Percentiles rank a stretch among this genome's conserved stretches.
These are phyloP conservation scores for Paxillus rubicundulus DNA, from an alignment of 768 basidiomycete genomes.

Conservation along the genomic window DNA sequence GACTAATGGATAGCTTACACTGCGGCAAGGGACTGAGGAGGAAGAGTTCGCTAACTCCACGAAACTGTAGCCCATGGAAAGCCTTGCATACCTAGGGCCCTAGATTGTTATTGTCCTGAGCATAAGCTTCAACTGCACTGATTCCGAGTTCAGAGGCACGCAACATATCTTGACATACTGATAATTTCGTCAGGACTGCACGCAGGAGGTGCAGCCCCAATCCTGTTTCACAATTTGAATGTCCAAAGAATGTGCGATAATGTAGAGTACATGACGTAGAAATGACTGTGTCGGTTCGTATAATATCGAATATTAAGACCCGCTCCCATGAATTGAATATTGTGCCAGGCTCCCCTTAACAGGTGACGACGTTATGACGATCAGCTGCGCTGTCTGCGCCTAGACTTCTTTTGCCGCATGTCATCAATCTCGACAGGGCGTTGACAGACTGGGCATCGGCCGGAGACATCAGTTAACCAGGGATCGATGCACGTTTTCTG, in stretches of 20 bases:
- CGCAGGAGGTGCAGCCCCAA: conserved; percentile 22
- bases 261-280: conserved; percentile 21
- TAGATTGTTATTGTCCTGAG: too few species aligned
- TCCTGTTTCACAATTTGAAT: background rate
- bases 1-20: conserved; percentile 11
- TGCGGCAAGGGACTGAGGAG: background rate
- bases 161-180: too few species aligned
- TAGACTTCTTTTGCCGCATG: conserved; percentile 33
- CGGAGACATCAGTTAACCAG: conserved; percentile 83
- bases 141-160: background rate
- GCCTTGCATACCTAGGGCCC: too few species aligned
- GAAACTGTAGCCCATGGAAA: too few species aligned
- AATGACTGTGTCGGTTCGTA: conserved; percentile 24
- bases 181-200: too few species aligned
- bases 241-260: conserved; percentile 24
- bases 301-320: conserved; percentile 32
- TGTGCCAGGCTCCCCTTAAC: conserved; percentile 15
- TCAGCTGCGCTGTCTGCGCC: conserved; percentile 23
- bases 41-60: conserved; percentile 5
- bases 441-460: conserved; percentile 87
- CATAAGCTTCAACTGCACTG: too few species aligned
- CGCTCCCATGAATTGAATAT: conserved; percentile 24
- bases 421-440: conserved; percentile 57
- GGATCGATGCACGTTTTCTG: conserved; percentile 89
- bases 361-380: conserved; percentile 1